Conservation (phyloP, 31 red algal species). For the Asparagopsis taxiformis region DNA sequence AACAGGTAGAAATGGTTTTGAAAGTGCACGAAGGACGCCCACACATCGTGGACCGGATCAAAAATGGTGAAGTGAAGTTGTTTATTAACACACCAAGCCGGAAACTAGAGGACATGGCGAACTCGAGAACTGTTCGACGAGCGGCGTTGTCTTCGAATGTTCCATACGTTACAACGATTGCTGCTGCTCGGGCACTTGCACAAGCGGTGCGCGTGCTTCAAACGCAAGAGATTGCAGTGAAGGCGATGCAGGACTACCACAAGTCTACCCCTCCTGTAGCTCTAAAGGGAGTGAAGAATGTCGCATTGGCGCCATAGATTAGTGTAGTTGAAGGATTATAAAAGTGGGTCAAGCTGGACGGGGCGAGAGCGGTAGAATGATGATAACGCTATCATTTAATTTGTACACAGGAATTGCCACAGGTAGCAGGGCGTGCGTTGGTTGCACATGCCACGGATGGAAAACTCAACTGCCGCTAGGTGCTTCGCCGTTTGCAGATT, state of each 20-base stretch:
- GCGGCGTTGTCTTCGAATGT: slow-evolving; percentile 83
- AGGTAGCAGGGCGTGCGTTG: too few species aligned
- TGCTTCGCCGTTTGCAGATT: background rate
- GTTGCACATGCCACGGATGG: too few species aligned
- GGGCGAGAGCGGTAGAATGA: too few species aligned
- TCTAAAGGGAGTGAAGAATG: slow-evolving; percentile 14
- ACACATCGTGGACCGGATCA: slow-evolving; percentile 88
- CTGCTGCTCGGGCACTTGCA: slow-evolving; percentile 86
- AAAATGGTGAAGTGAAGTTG: slow-evolving; percentile 92
- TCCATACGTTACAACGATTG: slow-evolving; percentile 96
- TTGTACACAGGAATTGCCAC: too few species aligned
- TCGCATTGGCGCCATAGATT: too few species aligned
- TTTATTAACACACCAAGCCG: slow-evolving; percentile 90
- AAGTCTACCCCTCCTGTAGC: slow-evolving; percentile 40
- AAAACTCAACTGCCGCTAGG: background rate
- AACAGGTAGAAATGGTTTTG: slow-evolving; percentile 84
- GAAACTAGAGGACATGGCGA: slow-evolving; percentile 69
- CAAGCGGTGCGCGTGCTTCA: slow-evolving; percentile 86
- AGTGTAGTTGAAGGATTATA: too few species aligned
- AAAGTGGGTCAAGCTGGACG: too few species aligned
- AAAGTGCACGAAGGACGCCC: slow-evolving; percentile 95
- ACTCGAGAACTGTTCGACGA: slow-evolving; percentile 57
- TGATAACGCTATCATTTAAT: too few species aligned
- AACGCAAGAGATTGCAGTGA: slow-evolving; percentile 86
- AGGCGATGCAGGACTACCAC: slow-evolving; percentile 98